phyloP scores from a whole-genome alignment of 169 alveolate species.

The Eimeria necatrix region DNA sequence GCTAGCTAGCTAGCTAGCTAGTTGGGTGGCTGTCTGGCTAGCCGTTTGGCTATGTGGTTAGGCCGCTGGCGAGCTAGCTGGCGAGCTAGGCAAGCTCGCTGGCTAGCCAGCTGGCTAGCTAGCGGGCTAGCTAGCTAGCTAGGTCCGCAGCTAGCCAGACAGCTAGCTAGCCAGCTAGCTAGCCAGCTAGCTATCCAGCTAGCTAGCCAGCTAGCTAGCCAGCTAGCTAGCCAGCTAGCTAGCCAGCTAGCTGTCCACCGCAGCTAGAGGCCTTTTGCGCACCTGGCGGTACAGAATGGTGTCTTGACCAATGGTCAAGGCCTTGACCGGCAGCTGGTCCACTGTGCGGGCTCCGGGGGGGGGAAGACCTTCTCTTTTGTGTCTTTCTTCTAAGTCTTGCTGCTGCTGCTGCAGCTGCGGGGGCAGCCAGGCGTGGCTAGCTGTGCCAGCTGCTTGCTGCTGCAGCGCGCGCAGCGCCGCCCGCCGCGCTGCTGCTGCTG shows the following conservation, averaged over 20 bases:
- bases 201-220: too few relatives aligned
- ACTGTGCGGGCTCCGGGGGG: slow-evolving; percentile 34
- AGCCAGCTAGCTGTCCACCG: neutral
- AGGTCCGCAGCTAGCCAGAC: too few relatives aligned
- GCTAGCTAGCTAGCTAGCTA: too few relatives aligned
- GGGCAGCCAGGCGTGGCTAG: neutral
- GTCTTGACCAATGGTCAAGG: slow-evolving; percentile 28
- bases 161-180: too few relatives aligned
- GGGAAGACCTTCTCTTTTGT: slow-evolving; percentile 63
- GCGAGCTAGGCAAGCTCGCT: too few relatives aligned
- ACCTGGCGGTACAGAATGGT: slow-evolving; percentile 75
- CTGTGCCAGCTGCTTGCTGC: neutral
- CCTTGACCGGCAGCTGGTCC: slow-evolving; percentile 66
- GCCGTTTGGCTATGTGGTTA: too few relatives aligned
- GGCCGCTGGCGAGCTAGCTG: too few relatives aligned
- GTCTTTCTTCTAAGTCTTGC: neutral
- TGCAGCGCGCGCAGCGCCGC: neutral
- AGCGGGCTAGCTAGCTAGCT: too few relatives aligned
- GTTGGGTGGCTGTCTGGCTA: too few relatives aligned
- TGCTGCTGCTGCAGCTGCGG: slow-evolving; percentile 13
- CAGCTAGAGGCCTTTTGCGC: neutral
- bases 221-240: slow-evolving; percentile 8
- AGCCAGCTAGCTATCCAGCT: too few relatives aligned
- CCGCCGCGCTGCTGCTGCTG: neutral
- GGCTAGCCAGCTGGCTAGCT: too few relatives aligned